Conservation (phyloP, 2,329 filamentous ascomycete genomes). For the Clonostachys byssicola region DNA sequence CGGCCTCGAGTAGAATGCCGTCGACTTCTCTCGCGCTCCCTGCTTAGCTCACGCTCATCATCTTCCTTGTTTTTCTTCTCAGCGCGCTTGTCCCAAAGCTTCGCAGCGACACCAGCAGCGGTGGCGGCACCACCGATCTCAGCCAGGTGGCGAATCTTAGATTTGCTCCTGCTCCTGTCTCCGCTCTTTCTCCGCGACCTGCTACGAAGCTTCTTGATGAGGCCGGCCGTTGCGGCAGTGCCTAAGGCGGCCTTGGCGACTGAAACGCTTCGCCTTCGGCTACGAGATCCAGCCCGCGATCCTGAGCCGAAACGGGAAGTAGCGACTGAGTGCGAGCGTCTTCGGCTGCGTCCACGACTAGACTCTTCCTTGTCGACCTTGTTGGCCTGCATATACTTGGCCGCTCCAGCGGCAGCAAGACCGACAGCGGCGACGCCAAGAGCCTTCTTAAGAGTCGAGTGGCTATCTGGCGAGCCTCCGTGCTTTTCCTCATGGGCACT, state of each 20-base stretch:
- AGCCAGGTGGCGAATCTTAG: conserved; percentile 46
- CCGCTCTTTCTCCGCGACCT: conserved; percentile 35
- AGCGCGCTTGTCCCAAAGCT: conserved; percentile 56
- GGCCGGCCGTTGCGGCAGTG: conserved; percentile 51
- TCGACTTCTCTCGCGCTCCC: background rate
- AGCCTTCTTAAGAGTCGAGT: conserved; percentile 53
- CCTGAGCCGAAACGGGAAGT: conserved; percentile 29
- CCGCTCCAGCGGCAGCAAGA: conserved; percentile 59
- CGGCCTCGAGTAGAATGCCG: background rate
- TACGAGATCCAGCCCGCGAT: conserved; percentile 39
- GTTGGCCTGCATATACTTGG: conserved; percentile 58
- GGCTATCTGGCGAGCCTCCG: conserved; percentile 29
- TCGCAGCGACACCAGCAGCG: conserved; percentile 56
- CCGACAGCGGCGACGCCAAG: conserved; percentile 60
- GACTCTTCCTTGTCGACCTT: conserved; percentile 57
- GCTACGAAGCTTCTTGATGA: conserved; percentile 53
- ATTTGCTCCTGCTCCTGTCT: conserved; percentile 33
- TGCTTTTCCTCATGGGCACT: conserved; percentile 55
- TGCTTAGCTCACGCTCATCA: conserved; percentile 9
- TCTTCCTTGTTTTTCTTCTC: conserved; percentile 45
- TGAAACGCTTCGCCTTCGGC: conserved; percentile 41
- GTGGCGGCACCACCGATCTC: conserved; percentile 58
- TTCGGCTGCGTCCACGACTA: conserved; percentile 49
- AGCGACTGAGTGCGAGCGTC: conserved; percentile 20
- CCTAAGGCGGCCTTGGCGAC: conserved; percentile 54